A percentile compares a stretch with the other conserved stretches of the same genome.
These are phyloP conservation scores for Cnidoscolus chayamansa DNA, from an alignment of 441 rosid species.

Conservation along the genomic window DNA sequence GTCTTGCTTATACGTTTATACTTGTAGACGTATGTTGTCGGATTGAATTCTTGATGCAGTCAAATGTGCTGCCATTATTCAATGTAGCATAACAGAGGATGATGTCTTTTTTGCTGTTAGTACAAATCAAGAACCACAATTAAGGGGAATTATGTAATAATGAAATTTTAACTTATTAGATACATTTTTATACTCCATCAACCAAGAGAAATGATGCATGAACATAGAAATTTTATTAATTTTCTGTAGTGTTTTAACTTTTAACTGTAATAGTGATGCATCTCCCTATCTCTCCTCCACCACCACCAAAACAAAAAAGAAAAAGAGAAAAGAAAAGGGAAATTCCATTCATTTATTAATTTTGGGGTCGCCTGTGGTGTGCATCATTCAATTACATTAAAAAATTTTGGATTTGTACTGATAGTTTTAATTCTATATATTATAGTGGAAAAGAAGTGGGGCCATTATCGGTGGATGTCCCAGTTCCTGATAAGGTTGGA, in stretches of 20 bases:
- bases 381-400: too few species aligned
- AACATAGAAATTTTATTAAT: not conserved
- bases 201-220: not conserved
- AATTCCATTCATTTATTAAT: not conserved
- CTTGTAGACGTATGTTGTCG: too few species aligned
- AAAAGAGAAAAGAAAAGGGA: not conserved
- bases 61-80: not conserved
- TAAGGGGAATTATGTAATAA: too few species aligned
- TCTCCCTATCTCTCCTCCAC: too few species aligned
- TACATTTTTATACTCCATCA: not conserved
- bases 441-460: constrained; percentile 75
- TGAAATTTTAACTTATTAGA: not conserved
- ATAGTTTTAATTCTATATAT: constrained; percentile 27
- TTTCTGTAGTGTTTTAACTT: too few species aligned
- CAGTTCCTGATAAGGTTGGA: constrained; percentile 26
- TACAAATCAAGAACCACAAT: too few species aligned
- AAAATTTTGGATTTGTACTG: not conserved
- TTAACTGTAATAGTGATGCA: not conserved
- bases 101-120: not conserved
- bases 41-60: not conserved
- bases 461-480: constrained; percentile 45
- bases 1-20: too few species aligned
- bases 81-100: too few species aligned
- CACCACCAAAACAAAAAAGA: too few species aligned
- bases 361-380: not conserved